These are phyloP conservation scores for Aspergillus fischeri DNA, from an alignment of 2,329 filamentous ascomycete genomes.

Conservation along the genomic window DNA sequence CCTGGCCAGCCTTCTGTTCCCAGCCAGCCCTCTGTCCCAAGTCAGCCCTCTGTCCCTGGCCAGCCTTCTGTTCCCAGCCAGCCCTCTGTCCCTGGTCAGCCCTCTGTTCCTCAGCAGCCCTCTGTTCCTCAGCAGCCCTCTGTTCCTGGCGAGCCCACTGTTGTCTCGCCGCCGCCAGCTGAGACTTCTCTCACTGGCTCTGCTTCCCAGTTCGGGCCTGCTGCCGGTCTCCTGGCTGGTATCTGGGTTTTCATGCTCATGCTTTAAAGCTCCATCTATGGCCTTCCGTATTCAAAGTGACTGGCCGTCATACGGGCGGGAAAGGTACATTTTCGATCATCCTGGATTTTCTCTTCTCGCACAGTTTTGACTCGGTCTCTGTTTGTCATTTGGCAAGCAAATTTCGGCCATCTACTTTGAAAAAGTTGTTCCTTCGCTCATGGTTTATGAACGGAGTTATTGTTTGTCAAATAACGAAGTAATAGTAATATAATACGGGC, in stretches of 20 bases:
- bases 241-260: conserved; percentile 36
- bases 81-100: conserved; percentile 1
- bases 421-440: neutral
- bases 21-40: conserved; percentile 1
- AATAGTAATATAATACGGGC: conserved; percentile 1
- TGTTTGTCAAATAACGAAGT: neutral
- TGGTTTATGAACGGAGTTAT: neutral
- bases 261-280: conserved; percentile 25
- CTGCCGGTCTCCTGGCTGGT: conserved; percentile 34
- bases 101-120: neutral
- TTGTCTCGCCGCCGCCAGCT: conserved; percentile 10
- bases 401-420: neutral
- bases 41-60: conserved; percentile 2
- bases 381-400: neutral
- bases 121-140: conserved; percentile 3
- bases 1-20: neutral
- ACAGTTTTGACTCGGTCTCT: neutral
- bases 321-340: neutral
- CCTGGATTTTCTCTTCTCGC: neutral
- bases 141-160: neutral
- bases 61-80: neutral
- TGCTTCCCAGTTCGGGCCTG: conserved; percentile 34
- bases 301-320: neutral
- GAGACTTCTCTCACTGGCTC: conserved; percentile 24
- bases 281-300: neutral